Percentiles rank a stretch among this genome's conserved stretches.
These are phyloP conservation scores for Rhododendron mucronatum DNA, from an alignment of 148 eudicot species.

Conservation along the genomic window DNA sequence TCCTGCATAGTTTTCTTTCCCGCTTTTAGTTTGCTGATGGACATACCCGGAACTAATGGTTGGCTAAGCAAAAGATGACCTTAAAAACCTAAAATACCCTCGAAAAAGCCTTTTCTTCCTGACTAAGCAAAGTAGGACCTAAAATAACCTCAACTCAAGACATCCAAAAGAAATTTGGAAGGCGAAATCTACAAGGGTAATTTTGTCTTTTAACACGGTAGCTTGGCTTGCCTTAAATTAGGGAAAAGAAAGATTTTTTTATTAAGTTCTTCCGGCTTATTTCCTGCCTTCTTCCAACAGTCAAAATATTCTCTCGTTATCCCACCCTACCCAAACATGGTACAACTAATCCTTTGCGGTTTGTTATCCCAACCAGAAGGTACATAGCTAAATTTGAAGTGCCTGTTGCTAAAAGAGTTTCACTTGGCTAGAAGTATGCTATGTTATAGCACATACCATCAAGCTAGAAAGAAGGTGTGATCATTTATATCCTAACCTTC, in stretches of 20 bases:
- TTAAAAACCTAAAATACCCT: no score
- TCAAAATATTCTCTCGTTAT: neutral
- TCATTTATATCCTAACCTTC: neutral
- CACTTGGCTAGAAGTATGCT: no score
- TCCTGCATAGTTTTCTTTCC: neutral
- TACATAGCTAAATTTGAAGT: neutral
- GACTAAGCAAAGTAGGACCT: no score
- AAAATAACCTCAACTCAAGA: no score
- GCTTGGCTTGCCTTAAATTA: no score
- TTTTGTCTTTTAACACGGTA: no score
- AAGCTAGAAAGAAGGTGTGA: neutral
- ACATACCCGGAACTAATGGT: neutral
- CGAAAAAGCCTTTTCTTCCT: no score
- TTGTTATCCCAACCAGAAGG: neutral
- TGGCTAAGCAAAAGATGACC: no score
- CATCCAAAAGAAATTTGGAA: no score
- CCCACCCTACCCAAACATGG: neutral
- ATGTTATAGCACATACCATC: neutral
- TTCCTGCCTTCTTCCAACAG: neutral
- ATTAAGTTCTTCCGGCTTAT: neutral
- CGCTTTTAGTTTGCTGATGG: neutral
- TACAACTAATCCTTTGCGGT: neutral
- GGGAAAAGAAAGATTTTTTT: no score
- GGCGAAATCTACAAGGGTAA: no score
- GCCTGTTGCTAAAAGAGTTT: neutral